Conservation (phyloP, 768 basidiomycete genomes). For the Paxillus ammoniavirescens region DNA sequence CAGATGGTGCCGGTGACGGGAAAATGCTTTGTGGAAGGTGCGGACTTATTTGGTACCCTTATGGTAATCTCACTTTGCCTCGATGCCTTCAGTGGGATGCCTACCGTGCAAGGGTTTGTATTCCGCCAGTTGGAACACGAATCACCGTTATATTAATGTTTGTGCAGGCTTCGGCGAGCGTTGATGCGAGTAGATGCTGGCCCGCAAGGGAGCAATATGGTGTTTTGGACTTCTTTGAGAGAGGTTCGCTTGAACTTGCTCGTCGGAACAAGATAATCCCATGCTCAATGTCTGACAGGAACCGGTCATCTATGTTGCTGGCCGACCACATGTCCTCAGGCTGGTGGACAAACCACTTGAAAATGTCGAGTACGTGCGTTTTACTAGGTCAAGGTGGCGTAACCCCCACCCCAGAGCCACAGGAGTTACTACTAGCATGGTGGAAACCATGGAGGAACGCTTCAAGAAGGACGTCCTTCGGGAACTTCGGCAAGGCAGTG, state of each 20-base stretch:
- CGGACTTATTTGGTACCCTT: constrained; percentile 8
- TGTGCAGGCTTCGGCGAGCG: constrained; percentile 68
- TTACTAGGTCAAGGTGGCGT: not conserved
- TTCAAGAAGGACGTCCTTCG: constrained; percentile 86
- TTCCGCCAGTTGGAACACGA: not conserved
- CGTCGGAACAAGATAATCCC: not conserved
- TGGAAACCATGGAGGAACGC: constrained; percentile 86
- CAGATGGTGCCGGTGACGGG: constrained; percentile 37
- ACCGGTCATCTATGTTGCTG: constrained; percentile 88
- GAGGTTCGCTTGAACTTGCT: constrained; percentile 51
- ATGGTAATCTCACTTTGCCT: constrained; percentile 7
- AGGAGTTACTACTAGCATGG: constrained; percentile 85
- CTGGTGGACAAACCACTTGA: constrained; percentile 84
- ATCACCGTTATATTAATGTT: constrained; percentile 3
- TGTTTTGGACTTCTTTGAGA: constrained; percentile 94
- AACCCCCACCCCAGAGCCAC: constrained; percentile 62
- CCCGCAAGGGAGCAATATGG: constrained; percentile 68
- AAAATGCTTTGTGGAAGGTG: constrained; percentile 82
- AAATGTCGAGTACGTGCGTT: constrained; percentile 80
- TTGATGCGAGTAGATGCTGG: constrained; percentile 78
- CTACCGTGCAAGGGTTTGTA: constrained; percentile 72
- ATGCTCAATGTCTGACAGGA: constrained; percentile 48
- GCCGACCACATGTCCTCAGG: constrained; percentile 87
- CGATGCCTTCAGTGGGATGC: constrained; percentile 75
- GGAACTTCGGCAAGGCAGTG: constrained; percentile 68